These are phyloP conservation scores for Fusarium papillatum DNA, from an alignment of 2,329 filamentous ascomycete genomes.

Conservation along the genomic window DNA sequence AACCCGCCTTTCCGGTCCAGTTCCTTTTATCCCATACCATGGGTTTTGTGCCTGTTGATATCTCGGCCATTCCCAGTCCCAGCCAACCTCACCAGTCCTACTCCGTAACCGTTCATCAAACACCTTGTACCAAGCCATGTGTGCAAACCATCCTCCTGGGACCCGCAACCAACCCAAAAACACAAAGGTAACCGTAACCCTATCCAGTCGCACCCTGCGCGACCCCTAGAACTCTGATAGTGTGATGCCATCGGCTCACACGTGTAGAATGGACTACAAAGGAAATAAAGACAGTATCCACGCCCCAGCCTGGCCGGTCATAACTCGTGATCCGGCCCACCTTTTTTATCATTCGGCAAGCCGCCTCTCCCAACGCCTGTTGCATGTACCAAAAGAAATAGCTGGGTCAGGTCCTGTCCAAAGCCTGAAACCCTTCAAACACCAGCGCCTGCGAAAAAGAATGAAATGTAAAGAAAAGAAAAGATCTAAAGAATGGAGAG, in stretches of 20 bases:
- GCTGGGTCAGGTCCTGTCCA: constrained; percentile 21
- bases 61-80: constrained; percentile 18
- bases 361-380: constrained; percentile 38
- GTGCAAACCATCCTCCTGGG: constrained; percentile 30
- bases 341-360: constrained; percentile 35
- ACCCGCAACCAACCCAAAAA: constrained; percentile 31
- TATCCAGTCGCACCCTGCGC: constrained; percentile 24
- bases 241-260: constrained; percentile 20
- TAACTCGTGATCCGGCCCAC: constrained; percentile 33
- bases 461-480: constrained; percentile 28
- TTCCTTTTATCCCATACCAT: constrained; percentile 8
- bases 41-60: constrained; percentile 20
- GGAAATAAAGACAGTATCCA: constrained; percentile 18
- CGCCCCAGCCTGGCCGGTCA: constrained; percentile 29
- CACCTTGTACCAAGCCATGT: constrained; percentile 13
- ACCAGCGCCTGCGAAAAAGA: constrained; percentile 38
- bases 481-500: constrained; percentile 35
- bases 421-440: constrained; percentile 33
- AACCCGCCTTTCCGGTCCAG: constrained; percentile 7
- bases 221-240: constrained; percentile 17
- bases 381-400: constrained; percentile 34
- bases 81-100: constrained; percentile 18
- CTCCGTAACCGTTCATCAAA: constrained; percentile 30
- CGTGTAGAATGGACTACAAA: constrained; percentile 24
- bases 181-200: constrained; percentile 15